Evolutionary conservation across 1,284 basidiomycete genomes (phyloP).

Genomic region (Malassezia japonica): DNA sequence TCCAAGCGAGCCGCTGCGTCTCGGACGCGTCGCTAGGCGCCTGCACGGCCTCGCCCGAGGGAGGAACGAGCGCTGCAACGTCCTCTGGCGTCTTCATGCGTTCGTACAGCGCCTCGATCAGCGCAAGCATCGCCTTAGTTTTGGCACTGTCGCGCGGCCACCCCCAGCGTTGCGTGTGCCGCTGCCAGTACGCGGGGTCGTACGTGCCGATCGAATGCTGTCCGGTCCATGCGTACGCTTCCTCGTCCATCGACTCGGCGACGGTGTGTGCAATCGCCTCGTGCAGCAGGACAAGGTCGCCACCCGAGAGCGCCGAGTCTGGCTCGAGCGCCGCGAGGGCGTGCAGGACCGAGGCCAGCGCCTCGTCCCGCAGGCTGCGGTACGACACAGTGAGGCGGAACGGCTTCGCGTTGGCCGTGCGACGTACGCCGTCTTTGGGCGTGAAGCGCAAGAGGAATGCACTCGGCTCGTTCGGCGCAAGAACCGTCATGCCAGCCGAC

Average conservation of each 20-base stretch:
- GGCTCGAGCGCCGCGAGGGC: conserved; percentile 3
- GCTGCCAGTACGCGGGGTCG: neutral
- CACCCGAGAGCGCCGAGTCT: neutral
- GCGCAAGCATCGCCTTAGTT: neutral
- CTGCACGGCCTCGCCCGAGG: neutral
- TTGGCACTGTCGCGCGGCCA: conserved; percentile 1
- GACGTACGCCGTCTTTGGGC: neutral
- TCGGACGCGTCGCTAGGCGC: neutral
- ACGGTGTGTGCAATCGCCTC: neutral
- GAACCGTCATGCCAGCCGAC: conserved; percentile 2
- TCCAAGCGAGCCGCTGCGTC: neutral
- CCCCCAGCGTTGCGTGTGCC: conserved; percentile 1
- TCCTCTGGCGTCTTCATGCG: neutral
- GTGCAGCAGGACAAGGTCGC: conserved; percentile 14
- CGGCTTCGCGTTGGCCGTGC: neutral
- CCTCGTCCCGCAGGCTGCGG: conserved; percentile 30
- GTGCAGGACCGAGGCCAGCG: neutral
- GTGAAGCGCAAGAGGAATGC: conserved; percentile 33
- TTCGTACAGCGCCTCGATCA: neutral
- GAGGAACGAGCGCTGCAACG: neutral
- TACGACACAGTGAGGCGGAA: conserved; percentile 28
- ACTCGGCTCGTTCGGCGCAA: conserved; percentile 32
- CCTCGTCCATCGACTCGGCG: neutral
- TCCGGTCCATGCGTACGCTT: neutral
- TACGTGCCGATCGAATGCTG: neutral